Conservation (phyloP, 2,329 filamentous ascomycete genomes). For the Colletotrichum nymphaeae region DNA sequence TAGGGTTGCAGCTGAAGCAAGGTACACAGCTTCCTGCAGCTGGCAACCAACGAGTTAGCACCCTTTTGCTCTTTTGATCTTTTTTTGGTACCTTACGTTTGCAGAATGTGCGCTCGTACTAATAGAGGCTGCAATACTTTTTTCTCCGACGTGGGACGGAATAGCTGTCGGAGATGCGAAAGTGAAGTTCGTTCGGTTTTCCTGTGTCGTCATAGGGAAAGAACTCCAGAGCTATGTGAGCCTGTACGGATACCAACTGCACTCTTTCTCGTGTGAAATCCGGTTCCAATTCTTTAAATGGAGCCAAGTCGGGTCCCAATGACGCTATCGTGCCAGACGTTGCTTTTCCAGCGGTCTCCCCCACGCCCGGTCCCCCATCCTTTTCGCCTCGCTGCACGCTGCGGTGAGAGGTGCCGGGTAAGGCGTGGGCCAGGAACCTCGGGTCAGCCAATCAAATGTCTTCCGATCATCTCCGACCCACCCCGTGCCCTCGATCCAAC, state of each 20-base stretch:
- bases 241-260: neutral
- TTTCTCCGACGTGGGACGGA: neutral
- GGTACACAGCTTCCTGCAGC: slow-evolving; percentile 7
- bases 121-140: neutral
- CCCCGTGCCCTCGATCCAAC: neutral
- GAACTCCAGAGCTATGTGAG: neutral
- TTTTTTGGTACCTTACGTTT: neutral
- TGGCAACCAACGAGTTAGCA: neutral
- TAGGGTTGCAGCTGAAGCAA: slow-evolving; percentile 13
- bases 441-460: neutral
- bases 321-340: slow-evolving; percentile 29
- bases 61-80: neutral
- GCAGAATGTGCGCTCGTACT: neutral
- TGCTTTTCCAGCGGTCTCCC: slow-evolving; percentile 16
- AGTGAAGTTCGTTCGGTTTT: neutral
- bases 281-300: slow-evolving; percentile 1
- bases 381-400: neutral
- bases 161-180: neutral
- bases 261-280: slow-evolving; percentile 18
- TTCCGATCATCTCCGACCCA: neutral
- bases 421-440: neutral
- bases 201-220: slow-evolving; percentile 9
- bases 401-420: neutral
- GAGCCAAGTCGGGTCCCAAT: slow-evolving; percentile 11
- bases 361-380: slow-evolving; percentile 9